Conservation (phyloP, 2,329 filamentous ascomycete genomes). For the Penicillium aurantiogriseum region DNA sequence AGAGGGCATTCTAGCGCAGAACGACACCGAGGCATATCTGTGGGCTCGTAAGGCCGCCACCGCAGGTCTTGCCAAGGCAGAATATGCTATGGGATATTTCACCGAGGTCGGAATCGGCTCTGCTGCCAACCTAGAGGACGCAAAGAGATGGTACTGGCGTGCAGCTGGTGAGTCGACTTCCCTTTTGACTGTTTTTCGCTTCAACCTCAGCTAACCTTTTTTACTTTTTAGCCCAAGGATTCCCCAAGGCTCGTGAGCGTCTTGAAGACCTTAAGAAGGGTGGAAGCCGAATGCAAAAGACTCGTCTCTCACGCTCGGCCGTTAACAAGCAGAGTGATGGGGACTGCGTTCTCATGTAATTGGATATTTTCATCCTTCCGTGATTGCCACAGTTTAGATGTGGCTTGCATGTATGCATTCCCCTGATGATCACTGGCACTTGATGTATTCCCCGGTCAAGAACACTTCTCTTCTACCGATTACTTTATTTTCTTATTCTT, state of each 20-base stretch:
- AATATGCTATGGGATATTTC: constrained; percentile 98
- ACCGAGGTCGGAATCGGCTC: constrained; percentile 93
- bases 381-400: neutral
- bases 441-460: constrained; percentile 7
- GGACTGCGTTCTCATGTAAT: constrained; percentile 63
- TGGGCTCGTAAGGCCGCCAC: constrained; percentile 94
- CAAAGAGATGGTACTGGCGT: constrained; percentile 96
- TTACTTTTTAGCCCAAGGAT: constrained; percentile 73
- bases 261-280: constrained; percentile 87
- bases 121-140: constrained; percentile 83
- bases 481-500: constrained; percentile 1
- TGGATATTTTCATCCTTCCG: neutral
- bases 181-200: neutral
- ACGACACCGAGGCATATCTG: constrained; percentile 92
- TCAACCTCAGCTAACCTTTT: constrained; percentile 9
- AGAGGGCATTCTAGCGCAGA: constrained; percentile 83
- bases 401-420: constrained; percentile 11
- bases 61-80: constrained; percentile 84
- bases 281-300: constrained; percentile 69
- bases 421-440: constrained; percentile 18
- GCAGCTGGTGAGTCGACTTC: constrained; percentile 74
- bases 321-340: constrained; percentile 84
- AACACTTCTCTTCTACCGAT: constrained; percentile 5
- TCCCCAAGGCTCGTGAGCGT: constrained; percentile 86
- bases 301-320: constrained; percentile 77